Evolutionary conservation across 2,329 filamentous ascomycete species (phyloP).

Genomic region (Dactylellina leptospora): DNA sequence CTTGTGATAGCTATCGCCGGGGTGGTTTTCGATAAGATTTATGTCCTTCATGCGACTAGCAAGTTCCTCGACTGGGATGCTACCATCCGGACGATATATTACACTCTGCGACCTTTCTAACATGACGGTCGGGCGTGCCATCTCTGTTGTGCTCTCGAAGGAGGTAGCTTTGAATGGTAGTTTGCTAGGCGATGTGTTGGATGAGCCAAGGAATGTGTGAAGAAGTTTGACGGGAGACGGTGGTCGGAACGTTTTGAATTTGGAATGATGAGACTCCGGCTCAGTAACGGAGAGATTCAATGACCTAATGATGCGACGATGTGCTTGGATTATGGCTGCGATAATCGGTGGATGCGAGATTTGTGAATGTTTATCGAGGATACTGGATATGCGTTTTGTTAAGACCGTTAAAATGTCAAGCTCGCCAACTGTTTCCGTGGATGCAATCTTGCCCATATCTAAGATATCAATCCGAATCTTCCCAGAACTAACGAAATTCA

Average conservation of each 20-base stretch:
- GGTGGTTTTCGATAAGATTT: slow-evolving; percentile 44
- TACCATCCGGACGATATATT: slow-evolving; percentile 41
- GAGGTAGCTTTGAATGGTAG: slow-evolving; percentile 48
- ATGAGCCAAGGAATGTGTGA: slow-evolving; percentile 45
- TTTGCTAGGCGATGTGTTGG: slow-evolving; percentile 28
- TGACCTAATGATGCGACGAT: slow-evolving; percentile 47
- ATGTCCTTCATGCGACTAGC: slow-evolving; percentile 51
- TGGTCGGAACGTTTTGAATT: slow-evolving; percentile 47
- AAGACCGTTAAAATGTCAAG: slow-evolving; percentile 42
- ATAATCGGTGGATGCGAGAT: slow-evolving; percentile 41
- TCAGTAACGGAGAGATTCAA: slow-evolving; percentile 36
- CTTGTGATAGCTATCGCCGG: slow-evolving; percentile 55
- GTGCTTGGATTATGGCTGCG: slow-evolving; percentile 46
- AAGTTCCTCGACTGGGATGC: slow-evolving; percentile 33
- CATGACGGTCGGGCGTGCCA: slow-evolving; percentile 43
- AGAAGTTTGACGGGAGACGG: slow-evolving; percentile 50
- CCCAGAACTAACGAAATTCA: slow-evolving; percentile 41
- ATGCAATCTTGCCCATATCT: slow-evolving; percentile 50
- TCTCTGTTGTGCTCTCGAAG: slow-evolving; percentile 49
- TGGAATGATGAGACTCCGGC: slow-evolving; percentile 35
- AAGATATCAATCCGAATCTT: slow-evolving; percentile 50
- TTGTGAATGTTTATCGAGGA: slow-evolving; percentile 46
- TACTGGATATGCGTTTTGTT: slow-evolving; percentile 44
- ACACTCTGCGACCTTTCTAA: slow-evolving; percentile 52
- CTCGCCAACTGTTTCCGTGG: slow-evolving; percentile 40